Base-by-base conservation (phyloP, 2,329 filamentous ascomycete species). In the Fusarium sp. region DNA sequence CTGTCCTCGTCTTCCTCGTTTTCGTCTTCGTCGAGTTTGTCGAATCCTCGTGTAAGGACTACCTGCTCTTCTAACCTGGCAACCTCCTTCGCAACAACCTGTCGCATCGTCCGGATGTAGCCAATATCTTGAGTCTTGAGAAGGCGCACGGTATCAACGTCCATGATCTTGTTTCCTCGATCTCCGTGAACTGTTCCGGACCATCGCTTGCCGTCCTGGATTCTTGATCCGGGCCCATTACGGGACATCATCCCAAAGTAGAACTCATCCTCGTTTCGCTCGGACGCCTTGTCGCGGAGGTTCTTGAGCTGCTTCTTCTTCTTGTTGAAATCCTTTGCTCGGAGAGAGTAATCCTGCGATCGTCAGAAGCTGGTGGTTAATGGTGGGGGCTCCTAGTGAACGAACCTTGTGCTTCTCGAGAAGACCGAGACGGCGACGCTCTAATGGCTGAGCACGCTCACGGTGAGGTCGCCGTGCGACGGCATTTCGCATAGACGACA, bases 361-460 rank as follows among this genome's bases (percentile, higher is more conserved):
- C 21, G 58, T 71, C n/a, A 63, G 55, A 63, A 49, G 59, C 43
- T 53, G 56, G 19, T 45, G 7, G 3, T 17, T 17, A 47, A 28
- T 45, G 23, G 64, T 46, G 59, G 55, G 55, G 46, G 44, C 40
- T 42, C 11, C 15, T 20, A 39, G 21, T 32, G 6, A 26, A 66
- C 76, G 40, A 75, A 90, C 90, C 83, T 97, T 97, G 85, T 96
- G 92, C 82, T 99, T 98, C 79, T 98, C 96, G 64, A 98, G 89
- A 21, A 98, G 87, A 68, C 96, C 96, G 81, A 94, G 93, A 83
- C 93, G 93, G 69, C 90, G 83, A 52, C 96, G 92, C 76, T 94
- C 92, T 67, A 88, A 80, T 39, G 94, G 92, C 79, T 98, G 96
- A 34, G 92, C 92, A 73, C 96, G 91, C 85, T 98, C 96, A 72